phyloP scores from a whole-genome alignment of 108 stramenopile species.

The Aurantiochytrium sp. region DNA sequence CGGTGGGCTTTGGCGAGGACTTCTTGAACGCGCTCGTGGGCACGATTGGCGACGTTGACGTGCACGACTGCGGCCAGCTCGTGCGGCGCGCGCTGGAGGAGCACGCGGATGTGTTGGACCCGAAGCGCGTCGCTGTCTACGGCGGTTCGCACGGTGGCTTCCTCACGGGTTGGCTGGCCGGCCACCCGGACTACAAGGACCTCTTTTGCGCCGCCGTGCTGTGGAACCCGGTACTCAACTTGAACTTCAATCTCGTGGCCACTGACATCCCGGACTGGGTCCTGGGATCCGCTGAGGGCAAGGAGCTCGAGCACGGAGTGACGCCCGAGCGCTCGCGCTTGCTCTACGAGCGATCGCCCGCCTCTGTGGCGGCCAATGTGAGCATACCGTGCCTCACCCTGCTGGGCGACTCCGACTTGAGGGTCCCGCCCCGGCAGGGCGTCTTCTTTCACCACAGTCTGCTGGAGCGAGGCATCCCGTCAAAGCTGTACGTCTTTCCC shows the following conservation, averaged over 20 bases:
- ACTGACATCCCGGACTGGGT: constrained; percentile 17
- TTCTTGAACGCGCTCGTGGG: background rate
- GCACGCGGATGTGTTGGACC: background rate
- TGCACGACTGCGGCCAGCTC: constrained; percentile 1
- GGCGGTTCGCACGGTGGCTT: background rate
- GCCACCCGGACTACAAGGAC: constrained; percentile 21
- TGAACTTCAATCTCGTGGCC: background rate
- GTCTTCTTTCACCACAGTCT: background rate
- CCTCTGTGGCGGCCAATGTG: background rate
- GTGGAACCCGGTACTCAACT: constrained; percentile 18
- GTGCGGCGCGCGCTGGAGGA: background rate
- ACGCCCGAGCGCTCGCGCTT: background rate
- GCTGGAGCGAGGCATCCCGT: background rate
- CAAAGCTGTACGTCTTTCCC: background rate
- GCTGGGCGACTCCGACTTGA: background rate
- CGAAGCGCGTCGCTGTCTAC: constrained; percentile 3
- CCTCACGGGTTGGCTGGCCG: background rate
- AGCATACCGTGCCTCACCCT: background rate
- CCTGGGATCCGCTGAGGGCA: background rate
- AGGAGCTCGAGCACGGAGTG: background rate
- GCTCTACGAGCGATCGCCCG: background rate
- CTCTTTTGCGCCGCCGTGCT: background rate
- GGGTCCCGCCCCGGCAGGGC: background rate
- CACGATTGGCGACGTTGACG: background rate
- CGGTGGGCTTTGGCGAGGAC: background rate